Conservation (phyloP, 1,284 basidiomycete genomes). For the Taiwanofungus camphoratus region DNA sequence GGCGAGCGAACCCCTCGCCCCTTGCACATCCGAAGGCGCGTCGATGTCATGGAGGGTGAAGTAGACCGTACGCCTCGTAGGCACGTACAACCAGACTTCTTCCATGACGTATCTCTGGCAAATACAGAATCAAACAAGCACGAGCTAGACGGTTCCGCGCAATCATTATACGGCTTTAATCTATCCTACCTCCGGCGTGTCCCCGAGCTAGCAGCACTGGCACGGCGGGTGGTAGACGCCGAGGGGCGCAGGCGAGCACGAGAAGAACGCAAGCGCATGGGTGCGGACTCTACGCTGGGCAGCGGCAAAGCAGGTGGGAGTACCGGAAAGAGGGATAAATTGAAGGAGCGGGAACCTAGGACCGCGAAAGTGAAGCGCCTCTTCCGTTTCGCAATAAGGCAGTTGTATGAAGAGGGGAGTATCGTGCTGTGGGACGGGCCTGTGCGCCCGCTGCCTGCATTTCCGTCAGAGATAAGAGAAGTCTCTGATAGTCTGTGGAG, state of each 20-base stretch:
- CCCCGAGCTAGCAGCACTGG: slow-evolving; percentile 59
- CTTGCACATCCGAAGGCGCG: too few relatives aligned
- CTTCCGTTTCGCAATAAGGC: slow-evolving; percentile 55
- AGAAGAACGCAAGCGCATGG: slow-evolving; percentile 33
- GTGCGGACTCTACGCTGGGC: slow-evolving; percentile 11
- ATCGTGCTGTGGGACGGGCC: slow-evolving; percentile 65
- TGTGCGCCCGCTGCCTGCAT: slow-evolving; percentile 23
- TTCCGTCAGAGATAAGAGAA: too few relatives aligned
- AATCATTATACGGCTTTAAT: slow-evolving; percentile 46
- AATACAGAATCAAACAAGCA: too few relatives aligned
- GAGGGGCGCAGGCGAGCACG: slow-evolving; percentile 46
- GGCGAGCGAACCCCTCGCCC: not conserved
- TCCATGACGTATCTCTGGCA: not conserved
- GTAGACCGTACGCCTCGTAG: not conserved
- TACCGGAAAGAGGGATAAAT: not conserved
- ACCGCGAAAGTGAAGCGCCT: slow-evolving; percentile 52
- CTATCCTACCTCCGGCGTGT: slow-evolving; percentile 70
- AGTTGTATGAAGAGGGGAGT: slow-evolving; percentile 59
- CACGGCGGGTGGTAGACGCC: slow-evolving; percentile 52
- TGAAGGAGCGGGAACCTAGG: slow-evolving; percentile 2
- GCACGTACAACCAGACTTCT: not conserved
- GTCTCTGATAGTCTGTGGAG: slow-evolving; percentile 36
- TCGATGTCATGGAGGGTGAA: not conserved
- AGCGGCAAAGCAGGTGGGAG: slow-evolving; percentile 6
- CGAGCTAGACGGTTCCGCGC: too few relatives aligned